Conservation (phyloP, 495 filamentous ascomycete species). For the Neurospora tetrasperma region DNA sequence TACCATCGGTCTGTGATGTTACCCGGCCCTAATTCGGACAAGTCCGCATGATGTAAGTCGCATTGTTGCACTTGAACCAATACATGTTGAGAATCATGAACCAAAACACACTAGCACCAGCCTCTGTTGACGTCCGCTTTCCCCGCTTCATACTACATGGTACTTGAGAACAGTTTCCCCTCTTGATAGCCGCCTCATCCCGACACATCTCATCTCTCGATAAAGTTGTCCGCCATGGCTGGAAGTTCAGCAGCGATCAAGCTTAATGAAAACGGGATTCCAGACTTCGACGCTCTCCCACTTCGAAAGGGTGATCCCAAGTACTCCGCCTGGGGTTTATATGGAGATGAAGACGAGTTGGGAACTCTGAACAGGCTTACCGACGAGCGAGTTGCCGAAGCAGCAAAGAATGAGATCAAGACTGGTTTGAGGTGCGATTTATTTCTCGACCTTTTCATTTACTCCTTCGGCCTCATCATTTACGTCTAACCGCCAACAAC, state of each 20-base stretch:
- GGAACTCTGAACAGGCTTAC: constrained; percentile 40
- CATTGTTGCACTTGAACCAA: neutral
- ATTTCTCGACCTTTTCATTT: too few relatives aligned
- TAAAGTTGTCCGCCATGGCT: neutral
- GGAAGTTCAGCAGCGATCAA: constrained; percentile 6
- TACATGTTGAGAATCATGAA: neutral
- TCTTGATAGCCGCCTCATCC: too few relatives aligned
- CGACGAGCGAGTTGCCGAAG: constrained; percentile 28
- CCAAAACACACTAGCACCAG: neutral
- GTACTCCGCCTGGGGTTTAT: constrained; percentile 39
- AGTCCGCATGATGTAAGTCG: neutral
- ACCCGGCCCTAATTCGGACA: neutral
- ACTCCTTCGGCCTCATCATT: too few relatives aligned
- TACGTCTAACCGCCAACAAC: too few relatives aligned
- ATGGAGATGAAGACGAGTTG: constrained; percentile 37
- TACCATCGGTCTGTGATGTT: neutral
- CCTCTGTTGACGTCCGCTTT: neutral
- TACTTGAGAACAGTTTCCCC: too few relatives aligned
- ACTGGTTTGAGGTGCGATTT: constrained; percentile 30
- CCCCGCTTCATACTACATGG: neutral
- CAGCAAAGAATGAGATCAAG: constrained; percentile 41
- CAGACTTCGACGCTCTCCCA: constrained; percentile 35
- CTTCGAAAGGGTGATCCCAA: constrained; percentile 31
- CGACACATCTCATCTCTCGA: neutral
- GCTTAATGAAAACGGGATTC: constrained; percentile 33